Base-by-base conservation (phyloP, 2,329 filamentous ascomycete species). In the Ophiostoma sp. region DNA sequence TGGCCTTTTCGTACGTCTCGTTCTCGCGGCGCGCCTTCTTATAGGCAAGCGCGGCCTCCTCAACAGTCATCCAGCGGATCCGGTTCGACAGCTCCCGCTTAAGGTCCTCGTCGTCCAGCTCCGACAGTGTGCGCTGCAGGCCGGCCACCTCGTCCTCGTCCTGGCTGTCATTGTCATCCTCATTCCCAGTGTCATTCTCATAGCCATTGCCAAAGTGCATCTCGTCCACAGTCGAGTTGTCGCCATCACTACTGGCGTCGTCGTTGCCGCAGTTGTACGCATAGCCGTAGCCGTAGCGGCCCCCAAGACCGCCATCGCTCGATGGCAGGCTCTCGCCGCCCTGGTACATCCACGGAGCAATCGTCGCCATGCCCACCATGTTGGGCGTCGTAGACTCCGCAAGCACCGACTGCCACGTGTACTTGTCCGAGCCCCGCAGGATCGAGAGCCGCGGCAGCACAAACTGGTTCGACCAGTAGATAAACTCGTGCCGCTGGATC, bases 401-500 rank as follows among this genome's bases (percentile, higher is more conserved):
- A 54, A 75, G 74, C 67, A 74, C 73, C 17, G 76, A 76, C 75
- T 76, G 76, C 76, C 74, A 77, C 44, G 70, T 72, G 11, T 67
- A 76, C 74, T 73, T 77, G 75, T 82, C 79, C 71, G 83, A 84
- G 4, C n/a, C n/a, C 36, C 80, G 81, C 54, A 83, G 83, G 2
- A 86, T 79, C 73, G 86, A 86, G 20, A 87, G 80, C 4, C 84
- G 83, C 23, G 88, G 87, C 44, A 90, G 80, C 1, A 90, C 86
- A 73, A 88, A 89, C 77, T 90, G 87, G 77, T 90, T 90, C 78
- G 90, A 89, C 78, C 89, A 90, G 77, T 84, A 85, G 57, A 90
- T 84, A 0, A 87, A 87, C 75, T 89, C 87, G 74, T 90, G 87
- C 15, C 87, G 84, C 77, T 88, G 87, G 73, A 90, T 86, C 80